Evolutionary conservation across 1,139 yeast genomes (phyloP).

Genomic region (Eremothecium sinecaudum): DNA sequence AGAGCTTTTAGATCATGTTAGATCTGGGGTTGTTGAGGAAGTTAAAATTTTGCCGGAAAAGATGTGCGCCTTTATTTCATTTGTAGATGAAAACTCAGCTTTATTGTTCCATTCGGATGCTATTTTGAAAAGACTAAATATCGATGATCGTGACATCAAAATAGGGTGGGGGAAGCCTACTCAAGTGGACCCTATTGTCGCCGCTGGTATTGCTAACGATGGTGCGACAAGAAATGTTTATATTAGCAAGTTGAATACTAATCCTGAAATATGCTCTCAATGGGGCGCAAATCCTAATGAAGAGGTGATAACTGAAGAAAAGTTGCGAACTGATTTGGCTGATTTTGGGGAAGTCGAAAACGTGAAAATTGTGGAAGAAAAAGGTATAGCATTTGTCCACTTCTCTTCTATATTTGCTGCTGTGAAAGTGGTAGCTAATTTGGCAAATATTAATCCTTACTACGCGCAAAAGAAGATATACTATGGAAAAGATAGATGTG

Average conservation of each 20-base stretch:
- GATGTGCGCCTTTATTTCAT: slow-evolving; percentile 44
- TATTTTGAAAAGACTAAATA: slow-evolving; percentile 39
- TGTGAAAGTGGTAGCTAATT: slow-evolving; percentile 67
- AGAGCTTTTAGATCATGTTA: slow-evolving; percentile 78
- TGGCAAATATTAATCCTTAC: slow-evolving; percentile 45
- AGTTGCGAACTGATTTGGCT: slow-evolving; percentile 54
- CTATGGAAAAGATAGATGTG: slow-evolving; percentile 85
- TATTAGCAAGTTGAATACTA: slow-evolving; percentile 50
- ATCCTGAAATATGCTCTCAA: slow-evolving; percentile 11
- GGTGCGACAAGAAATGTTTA: slow-evolving; percentile 90
- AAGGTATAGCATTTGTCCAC: slow-evolving; percentile 78
- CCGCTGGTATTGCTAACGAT: slow-evolving; percentile 67
- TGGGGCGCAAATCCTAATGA: slow-evolving; percentile 13
- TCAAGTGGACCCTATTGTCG: slow-evolving; percentile 58
- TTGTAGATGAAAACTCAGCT: slow-evolving; percentile 46
- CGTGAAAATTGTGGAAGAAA: slow-evolving; percentile 63
- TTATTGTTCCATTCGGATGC: slow-evolving; percentile 53
- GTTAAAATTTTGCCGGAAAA: slow-evolving; percentile 46
- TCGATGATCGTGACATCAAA: slow-evolving; percentile 45
- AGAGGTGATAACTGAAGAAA: slow-evolving; percentile 46
- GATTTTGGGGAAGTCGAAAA: slow-evolving; percentile 78
- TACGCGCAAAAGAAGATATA: slow-evolving; percentile 59
- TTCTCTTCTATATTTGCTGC: slow-evolving; percentile 79
- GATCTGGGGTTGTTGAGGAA: slow-evolving; percentile 83
- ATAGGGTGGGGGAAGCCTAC: slow-evolving; percentile 77